phyloP scores from a whole-genome alignment of 306 rosid genomes.

The Corylus avellana region DNA sequence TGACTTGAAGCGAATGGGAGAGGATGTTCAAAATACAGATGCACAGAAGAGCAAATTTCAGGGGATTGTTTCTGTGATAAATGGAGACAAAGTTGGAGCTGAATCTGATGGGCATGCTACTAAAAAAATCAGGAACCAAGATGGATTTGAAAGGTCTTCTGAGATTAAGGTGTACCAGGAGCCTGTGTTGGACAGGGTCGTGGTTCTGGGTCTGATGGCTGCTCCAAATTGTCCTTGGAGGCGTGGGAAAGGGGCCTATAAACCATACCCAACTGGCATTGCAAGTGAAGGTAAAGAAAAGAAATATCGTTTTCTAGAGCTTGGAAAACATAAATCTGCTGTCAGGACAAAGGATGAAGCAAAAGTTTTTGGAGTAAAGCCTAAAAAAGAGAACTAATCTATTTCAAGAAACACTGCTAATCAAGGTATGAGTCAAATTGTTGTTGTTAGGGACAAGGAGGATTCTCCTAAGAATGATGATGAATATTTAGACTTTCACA shows the following conservation, averaged over 20 bases:
- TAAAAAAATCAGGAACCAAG: no score
- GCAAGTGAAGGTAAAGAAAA: conserved; percentile 43
- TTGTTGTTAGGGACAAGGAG: conserved; percentile 34
- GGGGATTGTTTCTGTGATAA: conserved; percentile 3
- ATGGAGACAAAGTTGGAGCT: not conserved
- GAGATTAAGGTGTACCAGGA: conserved; percentile 16
- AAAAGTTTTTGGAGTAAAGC: conserved; percentile 30
- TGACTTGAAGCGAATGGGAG: conserved; percentile 30
- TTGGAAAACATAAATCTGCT: conserved; percentile 37
- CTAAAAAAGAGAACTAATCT: conserved; percentile 33
- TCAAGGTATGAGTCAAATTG: conserved; percentile 45
- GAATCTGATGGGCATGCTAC: no score
- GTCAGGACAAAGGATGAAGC: conserved; percentile 38
- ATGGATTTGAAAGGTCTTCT: no score
- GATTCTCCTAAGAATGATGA: conserved; percentile 27
- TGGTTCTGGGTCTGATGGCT: conserved; percentile 66
- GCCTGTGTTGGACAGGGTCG: conserved; percentile 35
- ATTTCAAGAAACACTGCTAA: conserved; percentile 19
- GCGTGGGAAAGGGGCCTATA: conserved; percentile 36
- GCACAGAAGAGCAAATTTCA: conserved; percentile 23
- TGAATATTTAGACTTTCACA: conserved; percentile 19
- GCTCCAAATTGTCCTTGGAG: conserved; percentile 63
- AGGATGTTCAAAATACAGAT: conserved; percentile 36
- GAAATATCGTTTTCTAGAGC: conserved; percentile 29
- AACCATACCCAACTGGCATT: conserved; percentile 30